Percentiles rank a stretch among this genome's conserved stretches.
These are phyloP conservation scores for Solanum ossicruentum DNA, from an alignment of 257 asterid species.

Conservation along the genomic window DNA sequence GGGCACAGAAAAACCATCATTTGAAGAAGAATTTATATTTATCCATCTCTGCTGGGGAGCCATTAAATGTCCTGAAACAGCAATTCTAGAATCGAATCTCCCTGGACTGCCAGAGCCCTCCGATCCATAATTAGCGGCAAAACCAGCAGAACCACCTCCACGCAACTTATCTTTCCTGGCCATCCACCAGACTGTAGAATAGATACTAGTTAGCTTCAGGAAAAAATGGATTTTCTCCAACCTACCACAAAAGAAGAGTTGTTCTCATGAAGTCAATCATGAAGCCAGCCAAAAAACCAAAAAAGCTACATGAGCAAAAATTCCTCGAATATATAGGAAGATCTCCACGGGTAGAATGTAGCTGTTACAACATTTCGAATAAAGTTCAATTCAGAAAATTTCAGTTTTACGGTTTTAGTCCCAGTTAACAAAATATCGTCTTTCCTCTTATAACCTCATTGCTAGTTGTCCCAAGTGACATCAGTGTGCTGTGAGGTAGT, in stretches of 20 bases:
- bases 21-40: slow-evolving; percentile 56
- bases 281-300: background rate
- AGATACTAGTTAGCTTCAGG: background rate
- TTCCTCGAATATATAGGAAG: background rate
- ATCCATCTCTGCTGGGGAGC: slow-evolving; percentile 59
- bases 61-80: slow-evolving; percentile 26
- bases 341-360: background rate
- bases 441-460: background rate
- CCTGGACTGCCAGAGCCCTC: slow-evolving; percentile 69
- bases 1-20: slow-evolving; percentile 65
- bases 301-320: background rate
- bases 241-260: background rate
- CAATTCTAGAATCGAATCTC: slow-evolving; percentile 16
- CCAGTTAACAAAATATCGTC: background rate
- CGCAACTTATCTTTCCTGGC: slow-evolving; percentile 51
- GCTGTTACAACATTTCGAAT: background rate
- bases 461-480: background rate
- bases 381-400: background rate
- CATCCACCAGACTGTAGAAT: slow-evolving; percentile 8
- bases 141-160: slow-evolving; percentile 38
- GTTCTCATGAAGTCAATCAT: background rate
- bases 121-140: slow-evolving; percentile 44
- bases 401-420: background rate
- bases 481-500: background rate
- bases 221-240: background rate